Percentiles rank a stretch among this genome's conserved stretches.
These are phyloP conservation scores for Starmerella bacillaris DNA, from an alignment of 805 yeast species.

Conservation along the genomic window DNA sequence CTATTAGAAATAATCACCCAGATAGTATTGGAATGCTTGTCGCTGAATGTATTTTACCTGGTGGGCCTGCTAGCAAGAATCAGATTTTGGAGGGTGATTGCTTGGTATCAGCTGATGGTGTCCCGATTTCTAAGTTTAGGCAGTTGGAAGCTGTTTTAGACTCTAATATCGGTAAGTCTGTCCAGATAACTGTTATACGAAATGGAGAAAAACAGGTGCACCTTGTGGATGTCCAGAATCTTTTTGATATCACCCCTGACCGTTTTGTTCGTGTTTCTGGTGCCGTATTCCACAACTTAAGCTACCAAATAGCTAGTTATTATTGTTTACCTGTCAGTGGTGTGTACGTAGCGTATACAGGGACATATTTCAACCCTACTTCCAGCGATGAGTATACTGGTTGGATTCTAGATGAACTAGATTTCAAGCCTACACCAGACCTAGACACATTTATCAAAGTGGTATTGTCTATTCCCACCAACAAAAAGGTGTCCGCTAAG, in stretches of 20 bases:
- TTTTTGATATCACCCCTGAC: conserved; percentile 69
- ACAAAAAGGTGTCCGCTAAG: conserved; percentile 47
- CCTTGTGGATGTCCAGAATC: conserved; percentile 44
- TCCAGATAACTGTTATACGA: conserved; percentile 48
- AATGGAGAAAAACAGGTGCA: conserved; percentile 45
- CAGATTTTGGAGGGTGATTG: conserved; percentile 72
- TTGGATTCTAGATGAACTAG: conserved; percentile 65
- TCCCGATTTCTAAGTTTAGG: conserved; percentile 47
- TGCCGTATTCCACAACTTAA: conserved; percentile 66
- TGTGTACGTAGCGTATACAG: conserved; percentile 58
- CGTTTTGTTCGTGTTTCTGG: conserved; percentile 71
- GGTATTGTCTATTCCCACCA: conserved; percentile 61
- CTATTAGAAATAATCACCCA: conserved; percentile 53
- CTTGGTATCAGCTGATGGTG: conserved; percentile 52
- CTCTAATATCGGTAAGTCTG: conserved; percentile 39
- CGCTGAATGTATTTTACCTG: conserved; percentile 63
- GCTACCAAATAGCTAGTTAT: conserved; percentile 76
- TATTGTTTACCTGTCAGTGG: conserved; percentile 74
- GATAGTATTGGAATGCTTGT: conserved; percentile 63
- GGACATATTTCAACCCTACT: conserved; percentile 44
- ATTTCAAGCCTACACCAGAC: conserved; percentile 56
- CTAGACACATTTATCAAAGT: conserved; percentile 61
- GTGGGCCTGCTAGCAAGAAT: conserved; percentile 59
- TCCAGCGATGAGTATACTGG: conserved; percentile 38
- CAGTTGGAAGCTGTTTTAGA: conserved; percentile 74